Conservation (phyloP, 2,329 filamentous ascomycete genomes). For the Endothia cerciana region DNA sequence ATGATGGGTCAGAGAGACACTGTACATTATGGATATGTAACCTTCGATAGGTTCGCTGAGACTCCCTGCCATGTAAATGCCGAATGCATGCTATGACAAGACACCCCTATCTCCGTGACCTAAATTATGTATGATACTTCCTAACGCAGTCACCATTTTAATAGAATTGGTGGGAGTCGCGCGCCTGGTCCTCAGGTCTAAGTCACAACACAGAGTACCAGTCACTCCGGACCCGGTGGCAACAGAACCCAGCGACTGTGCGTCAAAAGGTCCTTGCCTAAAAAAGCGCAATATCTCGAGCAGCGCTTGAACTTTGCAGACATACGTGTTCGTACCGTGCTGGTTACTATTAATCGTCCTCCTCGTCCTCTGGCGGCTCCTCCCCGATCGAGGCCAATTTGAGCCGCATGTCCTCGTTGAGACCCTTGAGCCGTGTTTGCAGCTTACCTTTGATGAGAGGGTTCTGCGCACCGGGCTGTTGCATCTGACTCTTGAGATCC, state of each 20-base stretch:
- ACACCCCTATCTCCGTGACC: neutral
- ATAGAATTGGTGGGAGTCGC: neutral
- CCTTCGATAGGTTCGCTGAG: neutral
- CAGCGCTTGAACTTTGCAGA: neutral
- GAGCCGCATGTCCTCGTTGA: constrained; percentile 45
- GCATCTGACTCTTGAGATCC: constrained; percentile 49
- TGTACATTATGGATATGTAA: neutral
- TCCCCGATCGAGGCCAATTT: constrained; percentile 43
- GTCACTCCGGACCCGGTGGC: neutral
- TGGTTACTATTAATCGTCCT: constrained; percentile 28
- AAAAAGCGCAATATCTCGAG: neutral
- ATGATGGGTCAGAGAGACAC: neutral
- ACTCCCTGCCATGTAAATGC: neutral
- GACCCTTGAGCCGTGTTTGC: constrained; percentile 51
- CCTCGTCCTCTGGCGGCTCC: constrained; percentile 36
- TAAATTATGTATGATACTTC: neutral
- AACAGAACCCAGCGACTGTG: neutral
- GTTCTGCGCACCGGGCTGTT: constrained; percentile 50
- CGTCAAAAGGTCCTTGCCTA: neutral
- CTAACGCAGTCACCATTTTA: neutral
- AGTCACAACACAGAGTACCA: neutral
- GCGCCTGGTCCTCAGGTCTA: neutral
- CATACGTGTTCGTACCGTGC: neutral
- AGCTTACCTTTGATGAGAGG: constrained; percentile 55
- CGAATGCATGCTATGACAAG: constrained; percentile 1